phyloP scores from a whole-genome alignment of 2,329 filamentous ascomycete genomes.

The Hypoxylon sp. region DNA sequence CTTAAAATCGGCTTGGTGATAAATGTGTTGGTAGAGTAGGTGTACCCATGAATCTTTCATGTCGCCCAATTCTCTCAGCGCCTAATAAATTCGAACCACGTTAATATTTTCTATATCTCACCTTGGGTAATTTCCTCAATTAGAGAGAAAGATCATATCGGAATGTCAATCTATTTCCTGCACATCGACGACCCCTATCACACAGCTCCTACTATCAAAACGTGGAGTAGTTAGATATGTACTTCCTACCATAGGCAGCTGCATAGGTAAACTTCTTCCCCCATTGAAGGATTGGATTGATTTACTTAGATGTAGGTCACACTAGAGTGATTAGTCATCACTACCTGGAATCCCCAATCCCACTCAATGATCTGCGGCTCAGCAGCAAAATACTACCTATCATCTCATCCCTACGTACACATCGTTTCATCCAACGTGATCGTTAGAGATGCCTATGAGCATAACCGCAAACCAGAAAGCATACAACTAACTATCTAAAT shows the following conservation, averaged over 20 bases:
- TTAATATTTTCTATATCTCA: too few relatives aligned
- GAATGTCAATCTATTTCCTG: too few relatives aligned
- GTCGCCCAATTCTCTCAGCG: too few relatives aligned
- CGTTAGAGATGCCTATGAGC: constrained; percentile 8
- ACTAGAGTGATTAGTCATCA: constrained; percentile 17
- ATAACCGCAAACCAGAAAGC: background rate
- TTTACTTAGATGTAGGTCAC: background rate
- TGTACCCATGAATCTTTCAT: too few relatives aligned
- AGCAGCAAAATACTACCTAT: background rate
- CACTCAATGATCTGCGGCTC: constrained; percentile 1
- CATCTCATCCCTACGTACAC: background rate
- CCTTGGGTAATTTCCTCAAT: too few relatives aligned
- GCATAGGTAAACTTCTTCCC: background rate
- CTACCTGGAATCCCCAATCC: background rate
- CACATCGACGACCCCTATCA: too few relatives aligned
- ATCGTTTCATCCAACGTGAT: constrained; percentile 11
- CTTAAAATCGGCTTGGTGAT: too few relatives aligned
- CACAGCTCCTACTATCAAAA: background rate
- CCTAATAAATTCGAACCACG: too few relatives aligned
- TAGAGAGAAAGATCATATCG: too few relatives aligned
- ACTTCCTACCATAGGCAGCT: too few relatives aligned
- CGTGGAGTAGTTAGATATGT: background rate
- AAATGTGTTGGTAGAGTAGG: too few relatives aligned
- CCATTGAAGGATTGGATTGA: constrained; percentile 4
- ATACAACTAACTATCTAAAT: background rate